Conservation (phyloP, 352 stramenopile species). For the Phytophthora kernoviae region DNA sequence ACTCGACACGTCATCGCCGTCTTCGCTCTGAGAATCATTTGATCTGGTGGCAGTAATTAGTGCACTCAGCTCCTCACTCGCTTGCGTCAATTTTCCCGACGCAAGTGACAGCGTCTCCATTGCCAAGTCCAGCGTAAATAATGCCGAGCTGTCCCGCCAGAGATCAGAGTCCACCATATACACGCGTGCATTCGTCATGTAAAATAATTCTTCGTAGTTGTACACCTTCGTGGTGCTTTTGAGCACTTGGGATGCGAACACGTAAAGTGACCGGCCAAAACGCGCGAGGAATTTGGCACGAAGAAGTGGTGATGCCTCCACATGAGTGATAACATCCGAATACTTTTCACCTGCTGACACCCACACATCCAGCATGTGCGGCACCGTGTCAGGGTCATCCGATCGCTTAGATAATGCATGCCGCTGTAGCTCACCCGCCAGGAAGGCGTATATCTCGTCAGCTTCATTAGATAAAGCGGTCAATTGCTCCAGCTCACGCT, state of each 20-base stretch:
- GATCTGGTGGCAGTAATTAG: conserved; percentile 11
- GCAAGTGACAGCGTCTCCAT: conserved; percentile 69
- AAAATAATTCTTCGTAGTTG: conserved; percentile 62
- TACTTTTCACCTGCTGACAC: conserved; percentile 74
- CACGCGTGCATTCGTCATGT: conserved; percentile 59
- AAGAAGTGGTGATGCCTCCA: conserved; percentile 31
- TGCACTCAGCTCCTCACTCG: conserved; percentile 33
- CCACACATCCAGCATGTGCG: conserved; percentile 73
- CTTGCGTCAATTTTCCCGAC: conserved; percentile 55
- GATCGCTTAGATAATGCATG: conserved; percentile 35
- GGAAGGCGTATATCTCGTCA: conserved; percentile 68
- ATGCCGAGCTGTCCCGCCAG: conserved; percentile 35
- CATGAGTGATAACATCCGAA: conserved; percentile 49
- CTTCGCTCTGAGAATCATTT: conserved; percentile 13
- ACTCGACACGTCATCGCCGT: conserved; percentile 20
- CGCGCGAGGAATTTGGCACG: conserved; percentile 44
- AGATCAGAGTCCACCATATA: conserved; percentile 42
- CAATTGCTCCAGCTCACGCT: conserved; percentile 27
- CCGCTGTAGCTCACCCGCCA: conserved; percentile 49
- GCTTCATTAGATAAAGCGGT: conserved; percentile 46
- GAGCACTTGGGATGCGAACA: conserved; percentile 69
- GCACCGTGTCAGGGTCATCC: conserved; percentile 39
- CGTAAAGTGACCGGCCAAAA: conserved; percentile 63
- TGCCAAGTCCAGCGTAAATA: conserved; percentile 55
- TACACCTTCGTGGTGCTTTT: conserved; percentile 64